Conservation (phyloP, 2,329 filamentous ascomycete genomes). For the Scortechinia acanthostroma region DNA sequence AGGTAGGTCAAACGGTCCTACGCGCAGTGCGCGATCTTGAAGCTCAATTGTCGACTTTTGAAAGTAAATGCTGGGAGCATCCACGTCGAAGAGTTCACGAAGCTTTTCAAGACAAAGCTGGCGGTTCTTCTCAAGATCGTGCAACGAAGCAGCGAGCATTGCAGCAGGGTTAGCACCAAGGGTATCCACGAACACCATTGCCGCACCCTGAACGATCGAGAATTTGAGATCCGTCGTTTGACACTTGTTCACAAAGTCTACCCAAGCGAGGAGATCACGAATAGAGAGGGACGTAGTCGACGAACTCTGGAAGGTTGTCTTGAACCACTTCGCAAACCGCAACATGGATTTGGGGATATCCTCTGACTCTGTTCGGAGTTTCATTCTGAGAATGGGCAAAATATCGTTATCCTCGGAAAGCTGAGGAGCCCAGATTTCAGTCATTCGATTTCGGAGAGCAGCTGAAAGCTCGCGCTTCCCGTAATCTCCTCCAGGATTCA, state of each 20-base stretch:
- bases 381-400: slow-evolving; percentile 74
- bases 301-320: slow-evolving; percentile 69
- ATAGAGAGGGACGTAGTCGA: slow-evolving; percentile 73
- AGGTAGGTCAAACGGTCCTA: slow-evolving; percentile 70
- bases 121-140: slow-evolving; percentile 66
- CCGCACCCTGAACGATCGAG: slow-evolving; percentile 70
- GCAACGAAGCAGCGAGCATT: slow-evolving; percentile 59
- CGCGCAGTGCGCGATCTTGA: slow-evolving; percentile 42
- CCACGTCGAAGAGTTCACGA: slow-evolving; percentile 52
- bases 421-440: slow-evolving; percentile 94
- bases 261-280: slow-evolving; percentile 87
- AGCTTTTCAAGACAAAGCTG: slow-evolving; percentile 68
- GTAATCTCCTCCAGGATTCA: slow-evolving; percentile 98
- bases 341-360: slow-evolving; percentile 66
- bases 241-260: slow-evolving; percentile 78
- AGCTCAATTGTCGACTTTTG: slow-evolving; percentile 50
- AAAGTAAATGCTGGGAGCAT: slow-evolving; percentile 62
- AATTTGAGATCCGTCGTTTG: slow-evolving; percentile 35
- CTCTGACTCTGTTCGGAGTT: slow-evolving; percentile 50
- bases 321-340: slow-evolving; percentile 89
- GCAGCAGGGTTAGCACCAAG: slow-evolving; percentile 91
- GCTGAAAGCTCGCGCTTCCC: slow-evolving; percentile 96
- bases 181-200: slow-evolving; percentile 92
- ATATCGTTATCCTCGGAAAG: slow-evolving; percentile 81
- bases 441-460: slow-evolving; percentile 90